Conservation (phyloP, 2,329 filamentous ascomycete species). For the Botrytis tulipae region DNA sequence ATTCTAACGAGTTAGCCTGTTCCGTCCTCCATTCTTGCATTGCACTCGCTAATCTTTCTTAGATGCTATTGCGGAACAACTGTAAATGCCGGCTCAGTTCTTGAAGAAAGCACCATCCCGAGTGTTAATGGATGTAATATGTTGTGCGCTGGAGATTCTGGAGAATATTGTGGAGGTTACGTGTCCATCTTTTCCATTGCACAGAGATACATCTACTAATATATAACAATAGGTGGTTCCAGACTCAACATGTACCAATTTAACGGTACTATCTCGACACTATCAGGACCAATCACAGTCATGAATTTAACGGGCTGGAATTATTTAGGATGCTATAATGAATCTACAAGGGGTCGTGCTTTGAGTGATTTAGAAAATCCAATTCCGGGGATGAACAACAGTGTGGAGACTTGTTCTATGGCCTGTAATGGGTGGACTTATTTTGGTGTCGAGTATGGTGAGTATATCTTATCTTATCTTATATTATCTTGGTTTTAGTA, state of each 20-base stretch:
- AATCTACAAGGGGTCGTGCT: conserved; percentile 26
- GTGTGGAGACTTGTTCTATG: conserved; percentile 32
- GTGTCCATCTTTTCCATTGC: not conserved
- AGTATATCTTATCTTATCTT: not conserved
- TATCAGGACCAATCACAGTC: conserved; percentile 25
- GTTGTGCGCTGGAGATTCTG: conserved; percentile 34
- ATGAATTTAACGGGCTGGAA: conserved; percentile 22
- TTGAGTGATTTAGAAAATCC: conserved; percentile 19
- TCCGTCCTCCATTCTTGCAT: too few relatives aligned
- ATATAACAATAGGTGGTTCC: not conserved
- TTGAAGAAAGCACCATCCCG: conserved; percentile 18
- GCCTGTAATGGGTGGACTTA: conserved; percentile 38
- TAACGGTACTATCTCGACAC: conserved; percentile 10
- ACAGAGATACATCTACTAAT: not conserved
- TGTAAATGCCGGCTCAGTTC: conserved; percentile 24
- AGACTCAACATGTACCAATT: conserved; percentile 24
- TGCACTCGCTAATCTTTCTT: not conserved
- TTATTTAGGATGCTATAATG: conserved; percentile 29
- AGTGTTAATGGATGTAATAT: conserved; percentile 31
- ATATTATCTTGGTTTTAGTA: not conserved
- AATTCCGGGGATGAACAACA: conserved; percentile 28
- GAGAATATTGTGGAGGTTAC: conserved; percentile 39
- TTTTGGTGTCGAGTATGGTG: conserved; percentile 42
- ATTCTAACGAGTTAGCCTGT: conserved; percentile 26
- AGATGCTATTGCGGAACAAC: conserved; percentile 34